Conservation (phyloP, 768 basidiomycete genomes). For the Suillus bovinus region DNA sequence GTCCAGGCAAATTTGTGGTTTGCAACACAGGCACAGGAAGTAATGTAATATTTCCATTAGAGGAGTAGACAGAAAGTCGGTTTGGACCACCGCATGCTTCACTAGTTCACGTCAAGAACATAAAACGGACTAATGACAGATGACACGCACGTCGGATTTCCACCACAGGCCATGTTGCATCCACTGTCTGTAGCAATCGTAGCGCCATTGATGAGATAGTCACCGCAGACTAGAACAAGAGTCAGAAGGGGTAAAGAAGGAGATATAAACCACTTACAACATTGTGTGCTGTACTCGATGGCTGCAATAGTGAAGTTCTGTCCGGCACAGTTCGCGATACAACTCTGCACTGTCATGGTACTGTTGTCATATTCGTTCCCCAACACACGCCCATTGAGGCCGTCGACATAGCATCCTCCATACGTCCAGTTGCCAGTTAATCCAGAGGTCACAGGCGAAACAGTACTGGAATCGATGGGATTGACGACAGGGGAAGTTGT, state of each 20-base stretch:
- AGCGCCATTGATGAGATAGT: conserved; percentile 63
- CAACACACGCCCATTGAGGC: conserved; percentile 64
- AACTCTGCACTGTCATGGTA: conserved; percentile 58
- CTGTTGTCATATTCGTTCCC: conserved; percentile 39
- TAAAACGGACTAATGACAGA: neutral
- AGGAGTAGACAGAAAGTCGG: conserved; percentile 68
- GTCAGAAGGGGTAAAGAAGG: conserved; percentile 9
- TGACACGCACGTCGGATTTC: conserved; percentile 56
- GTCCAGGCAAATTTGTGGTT: conserved; percentile 58
- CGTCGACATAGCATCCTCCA: conserved; percentile 72
- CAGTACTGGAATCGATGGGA: conserved; percentile 20
- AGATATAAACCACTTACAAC: conserved; percentile 40
- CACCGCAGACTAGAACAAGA: conserved; percentile 61
- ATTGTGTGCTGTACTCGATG: conserved; percentile 58
- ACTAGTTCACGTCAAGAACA: conserved; percentile 34
- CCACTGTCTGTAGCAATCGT: conserved; percentile 44
- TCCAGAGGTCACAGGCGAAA: conserved; percentile 48
- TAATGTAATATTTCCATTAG: conserved; percentile 48
- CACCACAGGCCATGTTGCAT: conserved; percentile 78
- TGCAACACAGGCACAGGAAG: conserved; percentile 60
- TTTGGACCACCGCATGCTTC: conserved; percentile 75
- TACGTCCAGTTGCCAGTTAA: conserved; percentile 62
- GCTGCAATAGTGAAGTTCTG: conserved; percentile 68
- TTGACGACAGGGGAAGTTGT: conserved; percentile 40
- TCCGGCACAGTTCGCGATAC: conserved; percentile 56